Conservation (phyloP, 176 grass and related monocot genomes). For the Canna indica region DNA sequence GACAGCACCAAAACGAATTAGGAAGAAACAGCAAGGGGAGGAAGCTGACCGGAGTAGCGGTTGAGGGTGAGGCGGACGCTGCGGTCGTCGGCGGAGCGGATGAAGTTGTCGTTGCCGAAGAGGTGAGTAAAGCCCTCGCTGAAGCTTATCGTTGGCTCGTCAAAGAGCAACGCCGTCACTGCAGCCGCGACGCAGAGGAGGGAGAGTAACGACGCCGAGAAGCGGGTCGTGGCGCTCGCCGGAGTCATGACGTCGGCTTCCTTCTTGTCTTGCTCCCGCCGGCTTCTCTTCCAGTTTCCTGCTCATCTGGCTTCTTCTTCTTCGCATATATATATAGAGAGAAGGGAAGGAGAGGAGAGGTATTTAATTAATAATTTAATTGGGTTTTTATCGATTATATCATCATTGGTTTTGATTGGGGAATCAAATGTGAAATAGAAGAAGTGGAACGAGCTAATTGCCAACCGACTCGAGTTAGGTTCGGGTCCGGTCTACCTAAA, state of each 20-base stretch:
- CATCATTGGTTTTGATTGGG: too few species aligned
- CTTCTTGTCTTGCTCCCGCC: not conserved
- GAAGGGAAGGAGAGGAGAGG: not conserved
- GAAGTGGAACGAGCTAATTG: too few species aligned
- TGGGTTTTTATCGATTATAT: too few species aligned
- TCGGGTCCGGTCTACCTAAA: too few species aligned
- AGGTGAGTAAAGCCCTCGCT: slow-evolving; percentile 11
- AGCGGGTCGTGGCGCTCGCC: not conserved
- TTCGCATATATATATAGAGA: not conserved
- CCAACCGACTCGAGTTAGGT: too few species aligned
- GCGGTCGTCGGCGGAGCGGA: slow-evolving; percentile 7
- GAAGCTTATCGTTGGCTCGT: slow-evolving; percentile 6
- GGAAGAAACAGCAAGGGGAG: too few species aligned
- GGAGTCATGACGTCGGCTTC: not conserved
- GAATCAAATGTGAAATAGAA: too few species aligned
- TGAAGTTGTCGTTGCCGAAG: slow-evolving; percentile 18
- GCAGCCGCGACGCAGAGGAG: not conserved
- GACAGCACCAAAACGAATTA: too few species aligned
- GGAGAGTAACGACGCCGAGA: not conserved
- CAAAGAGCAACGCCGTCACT: not conserved
- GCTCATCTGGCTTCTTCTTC: too few species aligned
- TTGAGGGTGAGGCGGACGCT: slow-evolving; percentile 14
- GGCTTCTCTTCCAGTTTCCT: not conserved
- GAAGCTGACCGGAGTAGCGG: slow-evolving; percentile 6
- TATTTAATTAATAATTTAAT: too few species aligned